Evolutionary conservation across 192 early-diverging fungal genomes (phyloP), one percentile per base, ranked within the genome.

Genomic region (Gigaspora rosea): DNA sequence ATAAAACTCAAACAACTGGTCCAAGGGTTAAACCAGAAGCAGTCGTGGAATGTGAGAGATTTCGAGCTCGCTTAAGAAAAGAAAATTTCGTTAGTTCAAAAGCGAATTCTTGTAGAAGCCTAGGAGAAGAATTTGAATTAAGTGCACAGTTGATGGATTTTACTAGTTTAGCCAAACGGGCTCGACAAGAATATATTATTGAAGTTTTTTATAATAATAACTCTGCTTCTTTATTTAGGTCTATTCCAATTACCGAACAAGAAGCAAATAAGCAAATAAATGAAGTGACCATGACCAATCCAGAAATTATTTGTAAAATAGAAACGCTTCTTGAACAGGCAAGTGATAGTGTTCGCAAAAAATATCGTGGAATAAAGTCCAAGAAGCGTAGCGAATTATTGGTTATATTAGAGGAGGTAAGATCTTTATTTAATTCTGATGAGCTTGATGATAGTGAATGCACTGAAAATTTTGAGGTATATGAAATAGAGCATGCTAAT

Each of bases 271-370:
- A 18, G n/a, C 69, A 71, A 71, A 46, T 5, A 5, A 41, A 5
- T 41, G 36, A 54, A 72, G 52, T 8, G 11, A 72, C 51, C 56
- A 52, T 72, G 51, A 35, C 51, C 4, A 52, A 72, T 22, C 0
- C 9, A 56, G 70, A 72, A 56, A 72, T 72, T 56, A 33, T 52
- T 16, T 72, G 4, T 18, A 72, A 72, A 36, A 56, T 72, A 72
- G 70, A 72, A 72, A 35, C 22, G 51, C 70, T 72, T 56, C 51
- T 72, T 72, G 70, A 72, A 72, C 51, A 72, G 15, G 20, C 54
- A 20, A 33, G 27, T 72, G 69, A 71, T n/a, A 72, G 27, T 27
- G 7, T 72, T 57, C 51, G 32, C 10, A 56, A 72, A 57, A 72
- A 57, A 7, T 72, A 72, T 72, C 13, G 4, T 56, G 12, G 32